Base-by-base conservation (phyloP, 2,329 filamentous ascomycete genomes). In the Didymella lethalis region DNA sequence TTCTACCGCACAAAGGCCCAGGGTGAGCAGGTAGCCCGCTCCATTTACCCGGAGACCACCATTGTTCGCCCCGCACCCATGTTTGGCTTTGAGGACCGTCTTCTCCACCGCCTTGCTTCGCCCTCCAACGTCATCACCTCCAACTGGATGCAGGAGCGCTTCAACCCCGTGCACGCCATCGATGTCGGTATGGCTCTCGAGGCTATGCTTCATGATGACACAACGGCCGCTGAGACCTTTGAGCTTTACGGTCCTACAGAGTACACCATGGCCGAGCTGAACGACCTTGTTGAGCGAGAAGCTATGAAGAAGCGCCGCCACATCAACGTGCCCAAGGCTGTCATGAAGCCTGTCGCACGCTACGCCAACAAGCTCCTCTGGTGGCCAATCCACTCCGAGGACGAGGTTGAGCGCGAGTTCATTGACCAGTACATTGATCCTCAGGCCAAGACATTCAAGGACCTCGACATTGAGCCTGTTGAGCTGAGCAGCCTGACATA, bases 41-140 rank as follows among this genome's bases (percentile, higher is more conserved):
- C 85, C 70, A 93, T 98, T 75, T 99, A 93, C 83, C 95, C 95
- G 26, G 95, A 99, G 81, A 96, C 95, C 18, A 99, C 95, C 45
- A 93, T 99, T 69, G 95, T 99, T 65, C 88, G 95, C 64, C 95
- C 95, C 44, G 91, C 94, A 12, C 95, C 93, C 52, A 86, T 97
- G 78, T 99, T 96, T 75, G 95, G 95, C 34, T 96, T 93, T 74
- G 95, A 99, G 80, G 95, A 99, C 80, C 90, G 90, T 71, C 86
- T 99, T 44, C 87, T 99, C 36, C 88, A 96, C 78, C 91, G 88
- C 75, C 87, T 98, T 51, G 95, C 94, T 41, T 86, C 88, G 66
- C 84, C 89, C 11, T 87, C 88, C 60, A 96, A 96, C 77, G 75
- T 97, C 57, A 86, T 98, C 73, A 97, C 93, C 25, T 86, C 92